These are phyloP conservation scores for Dioscorea dumetorum DNA, from an alignment of 106 monocot species.

Conservation along the genomic window DNA sequence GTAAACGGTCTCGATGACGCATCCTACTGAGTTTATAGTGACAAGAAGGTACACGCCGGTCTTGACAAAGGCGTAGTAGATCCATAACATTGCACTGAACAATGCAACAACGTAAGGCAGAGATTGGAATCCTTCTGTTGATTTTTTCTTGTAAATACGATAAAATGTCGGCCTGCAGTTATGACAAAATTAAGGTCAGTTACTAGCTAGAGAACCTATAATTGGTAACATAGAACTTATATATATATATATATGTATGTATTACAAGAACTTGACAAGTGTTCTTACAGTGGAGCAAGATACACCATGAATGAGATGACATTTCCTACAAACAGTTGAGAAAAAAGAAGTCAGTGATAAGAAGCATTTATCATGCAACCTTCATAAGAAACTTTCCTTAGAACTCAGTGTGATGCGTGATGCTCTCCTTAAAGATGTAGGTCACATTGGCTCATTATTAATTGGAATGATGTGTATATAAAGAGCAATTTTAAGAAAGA, in stretches of 20 bases:
- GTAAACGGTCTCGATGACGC: constrained; percentile 63
- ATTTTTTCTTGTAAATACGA: constrained; percentile 46
- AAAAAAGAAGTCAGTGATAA: neutral
- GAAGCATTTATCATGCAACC: neutral
- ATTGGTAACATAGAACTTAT: neutral
- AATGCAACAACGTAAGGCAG: constrained; percentile 58
- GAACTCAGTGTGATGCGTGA: no score
- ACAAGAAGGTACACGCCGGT: constrained; percentile 44
- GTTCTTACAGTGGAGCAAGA: constrained; percentile 48
- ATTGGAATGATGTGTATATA: neutral
- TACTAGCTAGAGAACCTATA: neutral
- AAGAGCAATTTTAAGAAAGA: neutral
- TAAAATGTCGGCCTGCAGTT: constrained; percentile 60
- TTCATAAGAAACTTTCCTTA: neutral
- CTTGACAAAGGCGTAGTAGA: constrained; percentile 61
- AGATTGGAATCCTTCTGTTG: constrained; percentile 63
- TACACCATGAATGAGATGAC: constrained; percentile 47
- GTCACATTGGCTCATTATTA: neutral
- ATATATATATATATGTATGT: no score
- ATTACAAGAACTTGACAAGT: no score
- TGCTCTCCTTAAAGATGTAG: neutral
- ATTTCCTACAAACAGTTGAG: constrained; percentile 25
- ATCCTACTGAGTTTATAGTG: constrained; percentile 68
- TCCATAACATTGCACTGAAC: constrained; percentile 73
- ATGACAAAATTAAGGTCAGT: neutral